Percentiles rank a stretch among this genome's conserved stretches.
phyloP scores from a whole-genome alignment of 345 rosid species.

The Pelargonium nanum region DNA sequence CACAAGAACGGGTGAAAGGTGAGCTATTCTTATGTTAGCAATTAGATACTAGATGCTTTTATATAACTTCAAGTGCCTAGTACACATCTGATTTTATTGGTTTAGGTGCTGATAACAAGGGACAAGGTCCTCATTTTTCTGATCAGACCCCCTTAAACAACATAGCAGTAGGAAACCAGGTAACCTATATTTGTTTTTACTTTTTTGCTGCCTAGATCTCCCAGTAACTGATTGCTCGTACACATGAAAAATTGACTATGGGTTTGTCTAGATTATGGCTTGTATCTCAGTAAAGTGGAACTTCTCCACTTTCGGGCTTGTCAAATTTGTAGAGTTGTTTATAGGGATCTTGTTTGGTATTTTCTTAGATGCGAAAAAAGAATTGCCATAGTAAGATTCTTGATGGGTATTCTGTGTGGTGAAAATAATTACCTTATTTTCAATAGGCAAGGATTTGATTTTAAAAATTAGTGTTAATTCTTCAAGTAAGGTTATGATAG shows the following conservation, averaged over 20 bases:
- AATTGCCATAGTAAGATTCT: background rate
- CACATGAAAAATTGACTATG: background rate
- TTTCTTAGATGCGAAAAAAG: background rate
- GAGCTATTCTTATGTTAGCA: constrained; percentile 12
- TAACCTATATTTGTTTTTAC: constrained; percentile 11
- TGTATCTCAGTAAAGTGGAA: background rate
- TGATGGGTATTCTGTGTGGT: background rate
- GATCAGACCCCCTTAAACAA: constrained; percentile 13
- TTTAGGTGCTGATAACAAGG: constrained; percentile 16
- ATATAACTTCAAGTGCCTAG: constrained; percentile 7
- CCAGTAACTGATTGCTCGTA: background rate
- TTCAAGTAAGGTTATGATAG: background rate
- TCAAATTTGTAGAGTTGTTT: background rate
- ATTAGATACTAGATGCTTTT: background rate
- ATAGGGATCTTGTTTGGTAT: background rate
- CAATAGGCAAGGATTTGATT: background rate
- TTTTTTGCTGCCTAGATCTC: background rate
- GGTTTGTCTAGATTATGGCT: background rate
- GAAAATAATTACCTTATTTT: background rate
- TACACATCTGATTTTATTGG: background rate
- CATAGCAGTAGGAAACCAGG: constrained; percentile 27
- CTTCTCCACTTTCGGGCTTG: background rate
- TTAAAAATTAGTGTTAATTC: background rate
- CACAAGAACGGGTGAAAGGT: constrained; percentile 22
- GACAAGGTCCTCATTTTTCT: constrained; percentile 17